Base-by-base conservation (phyloP, 805 yeast species). In the Hemisphaericaspora nanyangensis region DNA sequence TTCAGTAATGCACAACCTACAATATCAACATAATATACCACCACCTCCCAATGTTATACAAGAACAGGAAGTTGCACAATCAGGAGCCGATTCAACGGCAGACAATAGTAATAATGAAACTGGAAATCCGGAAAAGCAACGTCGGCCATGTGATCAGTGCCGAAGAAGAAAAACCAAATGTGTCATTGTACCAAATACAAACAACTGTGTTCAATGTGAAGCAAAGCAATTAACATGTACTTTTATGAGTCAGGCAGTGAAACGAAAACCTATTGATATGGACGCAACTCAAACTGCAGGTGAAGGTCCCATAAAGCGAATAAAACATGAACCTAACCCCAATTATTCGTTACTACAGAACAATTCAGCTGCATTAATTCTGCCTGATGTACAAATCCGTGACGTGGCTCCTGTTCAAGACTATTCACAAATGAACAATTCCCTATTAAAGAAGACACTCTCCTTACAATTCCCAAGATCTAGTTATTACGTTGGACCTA, bases 391-490 rank as follows among this genome's bases (percentile, higher is more conserved):
- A n/a, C 60, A 61, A 3, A 70, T 77, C 26, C 52, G 82, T 38
- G 79, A 75, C 29, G 73, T 68, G 18, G 68, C 72, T 2, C 88
- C 88, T 1, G 69, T 82, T 11, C 80, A 77, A 37, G 90, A 84
- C 56, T 83, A 84, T 57, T 72, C 86, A 1, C 57, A 69, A 29
- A 70, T 83, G 58, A 79, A 74, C 47, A 74, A 80, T 44, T 80
- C 87, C 3, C 58, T 83, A 18, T 68, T 83, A 46, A 82, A 80
- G 51, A 80, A 78, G 48, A 81, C 89, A 0, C 65, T 82, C 24
- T 76, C 85, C n/a, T 62, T 86, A 16, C 96, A 88, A 55, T 87
- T 81, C 51, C 96, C 98, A 1, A 68, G 96, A 41, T 88, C 96
- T 0, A 83, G 95, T 15, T 87, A 87, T 52, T 85, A 80, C 51